phyloP scores from a whole-genome alignment of 2,329 filamentous ascomycete genomes.

The Aspergillus udagawae region DNA sequence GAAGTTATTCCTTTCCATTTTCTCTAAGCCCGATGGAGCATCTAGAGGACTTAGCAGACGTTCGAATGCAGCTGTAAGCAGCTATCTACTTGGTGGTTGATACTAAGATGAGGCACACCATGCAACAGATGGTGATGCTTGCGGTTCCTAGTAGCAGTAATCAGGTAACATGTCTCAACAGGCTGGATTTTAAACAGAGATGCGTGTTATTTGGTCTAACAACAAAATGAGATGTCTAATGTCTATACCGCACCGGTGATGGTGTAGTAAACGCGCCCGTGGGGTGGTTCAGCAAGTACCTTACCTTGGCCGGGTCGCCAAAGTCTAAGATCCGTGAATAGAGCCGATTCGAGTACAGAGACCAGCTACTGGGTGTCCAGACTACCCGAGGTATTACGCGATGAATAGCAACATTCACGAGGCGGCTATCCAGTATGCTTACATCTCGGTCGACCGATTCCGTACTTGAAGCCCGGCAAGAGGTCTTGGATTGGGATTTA shows the following conservation, averaged over 20 bases:
- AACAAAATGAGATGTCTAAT: no score
- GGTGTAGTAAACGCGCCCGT: background rate
- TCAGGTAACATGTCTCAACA: no score
- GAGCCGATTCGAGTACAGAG: background rate
- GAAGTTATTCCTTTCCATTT: background rate
- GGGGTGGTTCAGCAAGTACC: background rate
- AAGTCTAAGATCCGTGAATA: background rate
- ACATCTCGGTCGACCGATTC: background rate
- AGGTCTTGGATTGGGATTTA: background rate
- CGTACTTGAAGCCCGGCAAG: background rate
- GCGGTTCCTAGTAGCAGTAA: no score
- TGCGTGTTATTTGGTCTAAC: no score
- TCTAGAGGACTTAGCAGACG: no score
- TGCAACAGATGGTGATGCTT: no score
- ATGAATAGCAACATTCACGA: background rate
- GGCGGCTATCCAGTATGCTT: background rate
- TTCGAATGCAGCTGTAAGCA: no score
- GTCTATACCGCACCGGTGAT: no score
- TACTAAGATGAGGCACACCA: no score
- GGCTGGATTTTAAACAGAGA: no score
- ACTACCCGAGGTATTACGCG: background rate
- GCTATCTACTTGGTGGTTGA: no score
- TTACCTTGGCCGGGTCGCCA: background rate
- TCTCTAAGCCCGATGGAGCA: background rate
- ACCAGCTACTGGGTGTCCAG: background rate